phyloP scores from a whole-genome alignment of 2,329 filamentous ascomycete species.

The Chrysoporthe puriensis region DNA sequence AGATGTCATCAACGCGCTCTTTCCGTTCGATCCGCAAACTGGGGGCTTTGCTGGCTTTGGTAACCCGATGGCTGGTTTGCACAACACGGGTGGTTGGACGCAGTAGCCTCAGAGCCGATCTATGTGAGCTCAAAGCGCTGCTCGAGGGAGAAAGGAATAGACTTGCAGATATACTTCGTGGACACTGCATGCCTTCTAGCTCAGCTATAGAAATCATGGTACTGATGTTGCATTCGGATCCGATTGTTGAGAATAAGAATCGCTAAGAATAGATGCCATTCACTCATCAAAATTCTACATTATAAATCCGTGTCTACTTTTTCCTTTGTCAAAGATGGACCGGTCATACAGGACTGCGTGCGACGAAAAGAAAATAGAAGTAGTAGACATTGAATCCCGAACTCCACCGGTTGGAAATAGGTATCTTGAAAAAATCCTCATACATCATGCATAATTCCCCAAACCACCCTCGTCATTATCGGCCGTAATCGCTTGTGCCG shows the following conservation, averaged over 20 bases:
- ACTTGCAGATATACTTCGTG: neutral
- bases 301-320: constrained; percentile 12
- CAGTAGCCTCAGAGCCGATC: constrained; percentile 11
- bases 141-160: neutral
- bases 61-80: constrained; percentile 11
- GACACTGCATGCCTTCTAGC: neutral
- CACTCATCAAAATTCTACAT: constrained; percentile 21
- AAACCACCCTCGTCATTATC: constrained; percentile 10
- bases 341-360: neutral
- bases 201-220: neutral
- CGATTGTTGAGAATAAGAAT: neutral
- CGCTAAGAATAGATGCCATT: neutral
- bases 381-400: constrained; percentile 13
- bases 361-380: neutral
- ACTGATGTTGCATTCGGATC: neutral
- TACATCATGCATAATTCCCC: constrained; percentile 18
- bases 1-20: constrained; percentile 32
- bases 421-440: constrained; percentile 24
- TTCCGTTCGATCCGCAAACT: constrained; percentile 35
- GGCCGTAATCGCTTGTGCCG: constrained; percentile 8
- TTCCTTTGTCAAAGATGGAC: constrained; percentile 7
- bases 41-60: constrained; percentile 32
- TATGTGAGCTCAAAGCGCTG: neutral
- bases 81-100: constrained; percentile 8
- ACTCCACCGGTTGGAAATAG: constrained; percentile 15